Conservation (phyloP, 2,329 filamentous ascomycete genomes). For the Fusarium beomiforme region DNA sequence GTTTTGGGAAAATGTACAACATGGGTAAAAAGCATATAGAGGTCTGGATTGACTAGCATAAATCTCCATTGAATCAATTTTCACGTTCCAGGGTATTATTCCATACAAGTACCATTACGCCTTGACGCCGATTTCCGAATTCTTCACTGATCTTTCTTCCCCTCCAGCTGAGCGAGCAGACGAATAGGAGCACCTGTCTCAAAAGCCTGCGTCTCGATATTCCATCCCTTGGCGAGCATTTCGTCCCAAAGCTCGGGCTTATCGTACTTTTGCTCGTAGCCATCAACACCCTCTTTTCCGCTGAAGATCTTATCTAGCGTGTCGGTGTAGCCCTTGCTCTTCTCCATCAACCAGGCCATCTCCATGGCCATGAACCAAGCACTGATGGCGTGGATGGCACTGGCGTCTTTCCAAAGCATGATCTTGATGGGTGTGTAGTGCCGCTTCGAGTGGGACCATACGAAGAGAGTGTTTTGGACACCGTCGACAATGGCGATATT, state of each 20-base stretch:
- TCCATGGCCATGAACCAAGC: conserved; percentile 53
- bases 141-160: conserved; percentile 43
- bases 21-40: conserved; percentile 10
- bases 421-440: conserved; percentile 46
- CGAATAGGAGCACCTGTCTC: conserved; percentile 51
- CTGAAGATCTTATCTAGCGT: conserved; percentile 33
- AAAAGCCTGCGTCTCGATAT: conserved; percentile 47
- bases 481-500: conserved; percentile 45
- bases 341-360: conserved; percentile 48
- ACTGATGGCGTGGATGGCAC: conserved; percentile 44
- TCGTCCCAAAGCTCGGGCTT: conserved; percentile 43
- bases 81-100: conserved; percentile 5
- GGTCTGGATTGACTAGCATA: conserved; percentile 10
- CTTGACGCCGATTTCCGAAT: not conserved
- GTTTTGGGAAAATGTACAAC: conserved; percentile 42
- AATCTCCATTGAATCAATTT: conserved; percentile 38
- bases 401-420: conserved; percentile 47
- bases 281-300: not conserved
- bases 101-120: not conserved
- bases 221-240: conserved; percentile 49
- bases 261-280: conserved; percentile 32
- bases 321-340: conserved; percentile 33
- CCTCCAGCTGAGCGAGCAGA: conserved; percentile 35
- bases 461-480: conserved; percentile 42
- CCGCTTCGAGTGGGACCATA: conserved; percentile 39